Percentiles rank a stretch among this genome's conserved stretches.
Conservation (phyloP, 805 yeast genomes). For the Saccharomyces paradoxus region DNA sequence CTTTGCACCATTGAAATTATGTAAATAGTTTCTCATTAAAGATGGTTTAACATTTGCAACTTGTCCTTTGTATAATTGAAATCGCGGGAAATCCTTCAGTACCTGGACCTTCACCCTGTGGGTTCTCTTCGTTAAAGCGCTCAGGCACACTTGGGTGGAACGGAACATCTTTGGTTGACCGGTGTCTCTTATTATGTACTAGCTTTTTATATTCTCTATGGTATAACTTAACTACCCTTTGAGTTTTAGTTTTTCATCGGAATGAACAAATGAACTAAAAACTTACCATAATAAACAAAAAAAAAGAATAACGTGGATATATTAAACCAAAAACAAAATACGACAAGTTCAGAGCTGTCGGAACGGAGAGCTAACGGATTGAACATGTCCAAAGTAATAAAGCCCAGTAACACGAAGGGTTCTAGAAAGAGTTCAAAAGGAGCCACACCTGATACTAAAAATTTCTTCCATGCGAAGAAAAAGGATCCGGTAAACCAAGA, state of each 20-base stretch:
- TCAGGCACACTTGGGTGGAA: conserved; percentile 33
- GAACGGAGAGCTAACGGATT: not conserved
- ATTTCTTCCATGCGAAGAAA: not conserved
- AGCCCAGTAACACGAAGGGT: not conserved
- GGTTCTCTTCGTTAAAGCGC: conserved; percentile 43
- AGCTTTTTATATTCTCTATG: not conserved
- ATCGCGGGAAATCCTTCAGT: conserved; percentile 52
- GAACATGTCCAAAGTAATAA: not conserved
- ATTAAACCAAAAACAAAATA: not conserved
- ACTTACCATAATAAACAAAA: not conserved
- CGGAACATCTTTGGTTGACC: conserved; percentile 15
- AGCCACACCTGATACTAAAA: not conserved
- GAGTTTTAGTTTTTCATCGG: not conserved
- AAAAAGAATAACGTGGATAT: not conserved
- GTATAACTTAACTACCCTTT: not conserved
- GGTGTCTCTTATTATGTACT: not conserved
- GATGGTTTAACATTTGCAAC: conserved; percentile 69
- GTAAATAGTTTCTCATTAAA: conserved; percentile 71
- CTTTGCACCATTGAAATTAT: conserved; percentile 63
- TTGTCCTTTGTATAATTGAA: conserved; percentile 61
- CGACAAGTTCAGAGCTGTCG: not conserved
- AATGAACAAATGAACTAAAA: not conserved
- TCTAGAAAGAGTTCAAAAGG: not conserved
- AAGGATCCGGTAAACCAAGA: not conserved
- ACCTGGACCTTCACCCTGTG: conserved; percentile 65